phyloP scores from a whole-genome alignment of 139 green algal species.

The Chlorella sp. region DNA sequence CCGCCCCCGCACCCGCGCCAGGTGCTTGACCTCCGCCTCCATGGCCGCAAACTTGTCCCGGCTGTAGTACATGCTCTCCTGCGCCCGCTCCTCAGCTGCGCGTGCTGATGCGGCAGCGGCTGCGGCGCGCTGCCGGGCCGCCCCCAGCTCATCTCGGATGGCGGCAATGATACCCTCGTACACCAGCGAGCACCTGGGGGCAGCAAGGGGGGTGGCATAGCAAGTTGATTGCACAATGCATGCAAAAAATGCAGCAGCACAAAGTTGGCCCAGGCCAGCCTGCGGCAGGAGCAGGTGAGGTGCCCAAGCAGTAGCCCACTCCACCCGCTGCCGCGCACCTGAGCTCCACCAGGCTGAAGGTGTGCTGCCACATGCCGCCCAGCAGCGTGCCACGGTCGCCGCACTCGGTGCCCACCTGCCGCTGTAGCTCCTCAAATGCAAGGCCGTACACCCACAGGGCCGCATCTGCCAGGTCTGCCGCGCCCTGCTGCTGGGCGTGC shows the following conservation, averaged over 20 bases:
- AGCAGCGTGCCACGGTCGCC: conserved; percentile 59
- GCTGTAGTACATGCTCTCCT: conserved; percentile 18
- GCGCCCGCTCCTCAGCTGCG: not conserved
- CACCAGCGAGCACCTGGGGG: conserved; percentile 1
- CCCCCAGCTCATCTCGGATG: conserved; percentile 9
- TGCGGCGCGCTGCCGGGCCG: not conserved
- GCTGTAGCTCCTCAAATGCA: conserved; percentile 61
- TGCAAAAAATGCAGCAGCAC: not conserved
- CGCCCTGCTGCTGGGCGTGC: not conserved
- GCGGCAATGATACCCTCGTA: not conserved
- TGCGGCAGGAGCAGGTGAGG: not conserved
- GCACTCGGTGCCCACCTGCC: conserved; percentile 57
- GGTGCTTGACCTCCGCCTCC: conserved; percentile 24
- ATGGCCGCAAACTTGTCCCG: conserved; percentile 26
- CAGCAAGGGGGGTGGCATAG: not conserved
- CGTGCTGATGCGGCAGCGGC: not conserved
- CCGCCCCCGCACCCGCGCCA: conserved; percentile 3
- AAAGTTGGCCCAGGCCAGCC: not conserved
- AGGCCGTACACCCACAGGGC: conserved; percentile 59
- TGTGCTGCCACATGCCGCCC: conserved; percentile 51
- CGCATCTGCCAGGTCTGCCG: conserved; percentile 52
- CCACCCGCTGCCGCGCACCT: not conserved
- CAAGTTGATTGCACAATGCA: too few species aligned
- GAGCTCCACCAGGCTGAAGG: conserved; percentile 31
- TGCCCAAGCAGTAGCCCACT: not conserved